These are phyloP conservation scores for Phialophora tarda DNA, from an alignment of 2,329 filamentous ascomycete genomes.

Conservation along the genomic window DNA sequence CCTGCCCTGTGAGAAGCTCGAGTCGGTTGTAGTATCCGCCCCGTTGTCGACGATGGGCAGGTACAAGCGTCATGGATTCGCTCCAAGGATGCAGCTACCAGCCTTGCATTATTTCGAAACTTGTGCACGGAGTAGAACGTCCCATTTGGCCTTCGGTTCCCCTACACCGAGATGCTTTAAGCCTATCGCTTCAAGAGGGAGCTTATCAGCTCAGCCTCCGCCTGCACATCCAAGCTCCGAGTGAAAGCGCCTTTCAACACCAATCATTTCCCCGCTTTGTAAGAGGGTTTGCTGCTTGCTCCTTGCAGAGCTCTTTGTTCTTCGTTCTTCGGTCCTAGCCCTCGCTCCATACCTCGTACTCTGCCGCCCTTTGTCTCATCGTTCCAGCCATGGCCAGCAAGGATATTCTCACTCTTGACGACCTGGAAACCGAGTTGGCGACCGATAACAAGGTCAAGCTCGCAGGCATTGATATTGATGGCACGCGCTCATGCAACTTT, in stretches of 20 bases:
- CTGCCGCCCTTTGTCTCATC: not conserved
- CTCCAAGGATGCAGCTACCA: not conserved
- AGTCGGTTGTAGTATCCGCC: constrained; percentile 2
- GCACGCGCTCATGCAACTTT: constrained; percentile 44
- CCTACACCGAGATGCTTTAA: constrained; percentile 5
- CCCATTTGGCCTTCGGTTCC: not conserved
- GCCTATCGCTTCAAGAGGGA: constrained; percentile 2
- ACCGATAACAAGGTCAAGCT: constrained; percentile 83
- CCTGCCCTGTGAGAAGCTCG: constrained; percentile 3
- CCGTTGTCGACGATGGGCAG: not conserved
- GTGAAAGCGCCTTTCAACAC: not conserved
- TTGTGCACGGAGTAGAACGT: not conserved
- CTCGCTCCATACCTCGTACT: constrained; percentile 5
- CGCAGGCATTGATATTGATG: constrained; percentile 85
- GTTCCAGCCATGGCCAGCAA: constrained; percentile 27
- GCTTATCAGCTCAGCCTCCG: constrained; percentile 15
- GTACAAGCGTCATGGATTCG: not conserved
- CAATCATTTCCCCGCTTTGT: constrained; percentile 21
- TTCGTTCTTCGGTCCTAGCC: constrained; percentile 1
- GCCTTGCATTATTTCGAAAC: not conserved
- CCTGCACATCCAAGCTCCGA: not conserved
- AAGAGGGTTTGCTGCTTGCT: constrained; percentile 1
- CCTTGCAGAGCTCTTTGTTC: constrained; percentile 4
- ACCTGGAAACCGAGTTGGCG: constrained; percentile 69
- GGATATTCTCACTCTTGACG: constrained; percentile 62